phyloP scores from a whole-genome alignment of 805 yeast species.

The Pichia occidentalis region DNA sequence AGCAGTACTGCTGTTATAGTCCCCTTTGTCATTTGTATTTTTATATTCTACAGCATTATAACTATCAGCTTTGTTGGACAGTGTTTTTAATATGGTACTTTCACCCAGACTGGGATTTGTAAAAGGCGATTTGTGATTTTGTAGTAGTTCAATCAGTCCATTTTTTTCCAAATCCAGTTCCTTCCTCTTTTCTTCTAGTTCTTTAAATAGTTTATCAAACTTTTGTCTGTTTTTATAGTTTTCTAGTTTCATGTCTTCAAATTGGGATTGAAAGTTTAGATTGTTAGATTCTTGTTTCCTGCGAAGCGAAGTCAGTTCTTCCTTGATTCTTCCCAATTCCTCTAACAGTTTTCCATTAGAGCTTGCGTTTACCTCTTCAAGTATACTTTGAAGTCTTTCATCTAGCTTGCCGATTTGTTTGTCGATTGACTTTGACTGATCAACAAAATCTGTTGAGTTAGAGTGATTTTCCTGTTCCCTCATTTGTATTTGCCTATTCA shows the following conservation, averaged over 20 bases:
- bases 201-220: conserved; percentile 21
- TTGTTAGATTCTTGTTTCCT: conserved; percentile 41
- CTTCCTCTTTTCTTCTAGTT: conserved; percentile 23
- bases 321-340: conserved; percentile 19
- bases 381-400: conserved; percentile 14
- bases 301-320: conserved; percentile 20
- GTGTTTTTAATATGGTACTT: too few relatives aligned
- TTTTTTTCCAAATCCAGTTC: conserved; percentile 25
- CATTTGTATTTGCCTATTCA: conserved; percentile 1
- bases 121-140: too few relatives aligned
- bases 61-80: too few relatives aligned
- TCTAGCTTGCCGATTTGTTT: conserved; percentile 9
- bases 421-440: conserved; percentile 11
- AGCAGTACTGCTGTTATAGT: too few relatives aligned
- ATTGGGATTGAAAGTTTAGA: conserved; percentile 62
- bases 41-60: conserved; percentile 1
- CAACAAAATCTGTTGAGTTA: conserved; percentile 2
- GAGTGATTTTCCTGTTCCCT: not conserved
- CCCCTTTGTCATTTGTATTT: not conserved
- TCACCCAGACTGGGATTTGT: too few relatives aligned
- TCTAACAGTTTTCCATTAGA: conserved; percentile 15
- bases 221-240: conserved; percentile 22
- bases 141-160: conserved; percentile 20
- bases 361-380: conserved; percentile 17
- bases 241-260: conserved; percentile 56